Evolutionary conservation across 768 basidiomycete genomes (phyloP).

Genomic region (Tulasnella sp.): DNA sequence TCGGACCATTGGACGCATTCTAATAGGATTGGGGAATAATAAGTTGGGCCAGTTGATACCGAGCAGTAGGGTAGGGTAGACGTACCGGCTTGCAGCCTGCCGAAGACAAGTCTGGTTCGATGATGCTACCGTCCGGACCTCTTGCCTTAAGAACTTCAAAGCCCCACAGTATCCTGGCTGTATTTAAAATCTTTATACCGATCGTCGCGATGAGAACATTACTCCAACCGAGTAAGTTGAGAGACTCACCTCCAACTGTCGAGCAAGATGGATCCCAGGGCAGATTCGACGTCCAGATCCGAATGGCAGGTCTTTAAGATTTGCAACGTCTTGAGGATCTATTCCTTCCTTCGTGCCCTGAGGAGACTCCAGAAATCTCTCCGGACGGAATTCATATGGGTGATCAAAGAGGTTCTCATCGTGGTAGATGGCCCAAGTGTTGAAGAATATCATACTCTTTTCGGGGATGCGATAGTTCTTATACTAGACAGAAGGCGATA

Average conservation of each 20-base stretch:
- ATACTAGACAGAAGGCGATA: background rate
- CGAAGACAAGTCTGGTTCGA: background rate
- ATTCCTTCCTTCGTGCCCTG: constrained; percentile 2
- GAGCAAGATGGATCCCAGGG: background rate
- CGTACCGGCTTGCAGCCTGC: background rate
- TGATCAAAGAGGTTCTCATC: constrained; percentile 34
- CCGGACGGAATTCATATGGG: constrained; percentile 43
- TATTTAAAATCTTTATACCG: constrained; percentile 21
- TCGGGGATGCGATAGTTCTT: constrained; percentile 25
- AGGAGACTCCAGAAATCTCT: constrained; percentile 35
- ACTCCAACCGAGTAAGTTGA: background rate
- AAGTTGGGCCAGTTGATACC: background rate
- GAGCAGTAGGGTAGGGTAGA: background rate
- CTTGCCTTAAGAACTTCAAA: constrained; percentile 7
- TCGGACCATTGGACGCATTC: background rate
- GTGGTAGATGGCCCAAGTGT: constrained; percentile 30
- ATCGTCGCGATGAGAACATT: constrained; percentile 24
- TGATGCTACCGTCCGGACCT: background rate
- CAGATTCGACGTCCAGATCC: background rate
- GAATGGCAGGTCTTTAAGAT: background rate
- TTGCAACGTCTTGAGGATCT: background rate
- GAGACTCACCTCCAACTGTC: background rate
- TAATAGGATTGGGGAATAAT: background rate
- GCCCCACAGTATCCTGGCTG: constrained; percentile 13
- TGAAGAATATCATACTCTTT: constrained; percentile 27